Evolutionary conservation across 495 filamentous ascomycete genomes (phyloP), one percentile per base, ranked within the genome.

Genomic region (Penicillium flavigenum): DNA sequence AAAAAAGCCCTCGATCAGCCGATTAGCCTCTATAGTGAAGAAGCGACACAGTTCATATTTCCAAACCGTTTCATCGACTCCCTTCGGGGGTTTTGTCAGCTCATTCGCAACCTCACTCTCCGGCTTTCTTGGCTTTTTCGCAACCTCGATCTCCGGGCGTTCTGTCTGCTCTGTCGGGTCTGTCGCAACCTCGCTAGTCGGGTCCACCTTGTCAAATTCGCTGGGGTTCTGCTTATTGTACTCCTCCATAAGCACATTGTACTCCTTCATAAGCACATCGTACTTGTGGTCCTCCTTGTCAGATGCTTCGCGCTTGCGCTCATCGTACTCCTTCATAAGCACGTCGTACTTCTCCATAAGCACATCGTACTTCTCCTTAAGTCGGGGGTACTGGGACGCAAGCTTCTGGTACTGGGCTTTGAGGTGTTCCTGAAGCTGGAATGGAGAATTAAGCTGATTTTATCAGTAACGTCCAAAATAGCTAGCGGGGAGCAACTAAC

Each of bases 361-460:
- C 31, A 5, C 3, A 34, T 34, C 31, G 31, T 34, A 34, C 31
- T 34, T 34, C 31, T 34, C 31, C 31, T 34, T 34, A 5, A 34
- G 31, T 14, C 11, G 3, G 10, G 31, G 10, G 31, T 34, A 34
- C 31, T 34, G 31, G 31, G 31, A 1, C 2, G 90, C 95, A 74
- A 88, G 87, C 64, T 85, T 74, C 70, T 89, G 82, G 74, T 96
- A 88, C 11, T 98, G 84, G 14, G 95, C 89, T 73, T 93, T 92
- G 47, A 98, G 85, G 68, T 98, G 95, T 76, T 98, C 94, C 71
- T 96, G 94, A n/a, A 97, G 86, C 71, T 96, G 94, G 68, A 98
- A 98, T 53, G 94, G 88, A 10, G 92, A 96, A 68, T 98, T 92
- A 67, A 98, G 87, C 84, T 92, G 66, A 43, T 32, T 54, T 5